Evolutionary conservation across 2,329 filamentous ascomycete species (phyloP).

Genomic region (Colletotrichum coccodes): DNA sequence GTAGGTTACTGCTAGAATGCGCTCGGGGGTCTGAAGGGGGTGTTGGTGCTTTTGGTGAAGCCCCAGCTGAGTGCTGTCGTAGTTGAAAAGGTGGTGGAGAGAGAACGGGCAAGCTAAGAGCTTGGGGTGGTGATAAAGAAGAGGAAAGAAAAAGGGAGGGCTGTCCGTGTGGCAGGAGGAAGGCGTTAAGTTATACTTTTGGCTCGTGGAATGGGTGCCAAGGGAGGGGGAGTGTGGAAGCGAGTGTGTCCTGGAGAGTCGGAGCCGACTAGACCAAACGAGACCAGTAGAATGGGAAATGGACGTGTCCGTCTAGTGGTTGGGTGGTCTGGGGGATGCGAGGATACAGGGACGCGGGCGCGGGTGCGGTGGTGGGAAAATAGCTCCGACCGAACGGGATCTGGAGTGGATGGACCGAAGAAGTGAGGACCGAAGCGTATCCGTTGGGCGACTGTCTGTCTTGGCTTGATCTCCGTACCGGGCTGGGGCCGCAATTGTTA

Average conservation of each 20-base stretch:
- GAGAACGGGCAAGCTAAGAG: conserved; percentile 28
- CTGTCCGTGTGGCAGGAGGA: conserved; percentile 2
- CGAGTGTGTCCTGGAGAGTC: not conserved
- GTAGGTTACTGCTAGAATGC: conserved; percentile 29
- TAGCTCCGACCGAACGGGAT: conserved; percentile 31
- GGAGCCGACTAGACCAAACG: not conserved
- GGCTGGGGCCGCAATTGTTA: conserved; percentile 12
- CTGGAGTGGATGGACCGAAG: conserved; percentile 27
- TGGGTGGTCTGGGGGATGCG: not conserved
- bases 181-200: conserved; percentile 31
- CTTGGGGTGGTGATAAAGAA: conserved; percentile 27
- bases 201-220: conserved; percentile 9
- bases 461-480: conserved; percentile 20
- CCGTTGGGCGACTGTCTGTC: conserved; percentile 11
- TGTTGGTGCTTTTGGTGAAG: conserved; percentile 30
- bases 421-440: conserved; percentile 30
- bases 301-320: not conserved
- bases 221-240: conserved; percentile 7
- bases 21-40: not conserved
- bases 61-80: conserved; percentile 13
- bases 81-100: not conserved
- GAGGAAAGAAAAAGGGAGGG: not conserved
- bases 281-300: not conserved
- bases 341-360: conserved; percentile 1
- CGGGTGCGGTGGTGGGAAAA: conserved; percentile 15